Conservation (phyloP, 176 grass and related monocot genomes). For the Oryza officinalis region DNA sequence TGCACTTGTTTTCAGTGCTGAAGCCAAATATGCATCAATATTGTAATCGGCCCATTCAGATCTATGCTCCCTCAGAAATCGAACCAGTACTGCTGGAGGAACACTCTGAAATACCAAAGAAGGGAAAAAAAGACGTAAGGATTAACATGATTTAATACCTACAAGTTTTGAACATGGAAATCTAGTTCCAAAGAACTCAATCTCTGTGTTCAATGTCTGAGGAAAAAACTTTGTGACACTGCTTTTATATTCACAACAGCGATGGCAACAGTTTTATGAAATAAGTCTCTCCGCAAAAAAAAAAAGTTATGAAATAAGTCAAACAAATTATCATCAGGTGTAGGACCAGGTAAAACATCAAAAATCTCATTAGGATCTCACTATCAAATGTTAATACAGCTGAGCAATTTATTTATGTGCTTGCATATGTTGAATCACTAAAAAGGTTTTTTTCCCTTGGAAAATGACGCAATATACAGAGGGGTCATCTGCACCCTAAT, state of each 20-base stretch:
- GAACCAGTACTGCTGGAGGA: conserved; percentile 81
- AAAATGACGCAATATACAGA: neutral
- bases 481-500: neutral
- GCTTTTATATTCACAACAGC: neutral
- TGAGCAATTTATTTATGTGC: neutral
- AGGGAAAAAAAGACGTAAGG: conserved; percentile 18
- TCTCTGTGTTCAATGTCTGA: neutral
- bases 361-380: neutral
- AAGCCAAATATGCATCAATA: conserved; percentile 87
- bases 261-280: neutral
- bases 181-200: neutral
- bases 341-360: neutral
- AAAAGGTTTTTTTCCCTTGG: neutral
- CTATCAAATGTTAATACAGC: conserved; percentile 1
- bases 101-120: conserved; percentile 72
- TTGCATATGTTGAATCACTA: neutral
- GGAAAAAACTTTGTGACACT: neutral
- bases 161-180: neutral
- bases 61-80: conserved; percentile 92
- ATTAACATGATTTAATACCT: neutral
- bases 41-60: conserved; percentile 99
- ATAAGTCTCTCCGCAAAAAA: no score
- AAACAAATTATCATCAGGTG: neutral
- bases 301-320: neutral
- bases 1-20: conserved; percentile 57